phyloP scores from a whole-genome alignment of 179 eudicot genomes.

The Vitellaria paradoxa region DNA sequence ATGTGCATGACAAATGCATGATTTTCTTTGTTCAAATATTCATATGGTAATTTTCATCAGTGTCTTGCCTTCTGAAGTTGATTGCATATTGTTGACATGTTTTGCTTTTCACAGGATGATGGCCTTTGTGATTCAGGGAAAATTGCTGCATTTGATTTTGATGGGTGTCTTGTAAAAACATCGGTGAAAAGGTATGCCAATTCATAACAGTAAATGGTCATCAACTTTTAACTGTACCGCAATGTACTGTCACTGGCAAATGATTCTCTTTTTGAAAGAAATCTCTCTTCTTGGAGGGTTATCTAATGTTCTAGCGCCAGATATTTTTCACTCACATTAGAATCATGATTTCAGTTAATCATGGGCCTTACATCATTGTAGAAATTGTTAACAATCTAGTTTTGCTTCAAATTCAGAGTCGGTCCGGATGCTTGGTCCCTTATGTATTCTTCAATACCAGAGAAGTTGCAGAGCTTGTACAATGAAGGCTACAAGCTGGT shows the following conservation, averaged over 20 bases:
- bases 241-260: background rate
- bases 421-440: conserved; percentile 97
- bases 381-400: background rate
- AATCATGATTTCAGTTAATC: background rate
- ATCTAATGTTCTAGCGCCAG: background rate
- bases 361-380: background rate
- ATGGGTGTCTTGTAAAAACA: conserved; percentile 95
- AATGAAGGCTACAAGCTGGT: conserved; percentile 93
- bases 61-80: conserved; percentile 2
- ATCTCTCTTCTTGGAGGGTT: background rate
- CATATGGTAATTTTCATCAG: background rate
- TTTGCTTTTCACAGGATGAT: conserved; percentile 54
- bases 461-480: conserved; percentile 73
- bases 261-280: background rate
- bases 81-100: background rate
- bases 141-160: conserved; percentile 98
- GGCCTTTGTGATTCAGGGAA: conserved; percentile 69
- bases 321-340: background rate
- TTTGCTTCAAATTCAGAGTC: conserved; percentile 36
- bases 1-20: background rate
- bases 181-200: conserved; percentile 57
- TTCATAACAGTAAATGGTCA: background rate
- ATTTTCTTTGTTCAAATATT: background rate
- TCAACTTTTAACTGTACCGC: background rate
- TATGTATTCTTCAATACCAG: conserved; percentile 91